These are phyloP conservation scores for Amanita molliuscula DNA, from an alignment of 768 basidiomycete genomes.

Conservation along the genomic window DNA sequence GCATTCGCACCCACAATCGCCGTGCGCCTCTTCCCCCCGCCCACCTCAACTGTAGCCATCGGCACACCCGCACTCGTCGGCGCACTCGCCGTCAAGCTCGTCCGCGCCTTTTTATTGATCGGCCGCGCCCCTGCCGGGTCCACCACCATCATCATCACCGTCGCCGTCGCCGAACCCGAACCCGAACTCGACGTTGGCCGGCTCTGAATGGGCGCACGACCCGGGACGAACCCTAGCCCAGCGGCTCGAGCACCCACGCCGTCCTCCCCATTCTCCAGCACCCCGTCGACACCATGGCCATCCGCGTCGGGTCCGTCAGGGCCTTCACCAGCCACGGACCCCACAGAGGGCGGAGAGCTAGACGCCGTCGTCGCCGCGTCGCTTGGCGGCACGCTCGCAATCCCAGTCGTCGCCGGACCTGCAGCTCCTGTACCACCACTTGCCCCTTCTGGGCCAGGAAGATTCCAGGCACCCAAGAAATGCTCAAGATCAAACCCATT, in stretches of 20 bases:
- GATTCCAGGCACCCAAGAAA: slow-evolving; percentile 8
- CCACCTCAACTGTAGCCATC: slow-evolving; percentile 10
- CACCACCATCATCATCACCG: too few species aligned
- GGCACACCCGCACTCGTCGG: slow-evolving; percentile 12
- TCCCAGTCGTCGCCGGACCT: slow-evolving; percentile 6
- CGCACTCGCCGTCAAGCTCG: slow-evolving; percentile 1
- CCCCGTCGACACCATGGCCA: not conserved
- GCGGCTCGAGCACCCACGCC: not conserved
- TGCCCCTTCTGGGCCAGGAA: not conserved
- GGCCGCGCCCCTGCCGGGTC: slow-evolving; percentile 6
- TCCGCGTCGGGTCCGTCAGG: slow-evolving; percentile 1
- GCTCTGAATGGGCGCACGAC: not conserved
- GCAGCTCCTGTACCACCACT: not conserved
- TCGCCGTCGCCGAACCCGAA: slow-evolving; percentile 4
- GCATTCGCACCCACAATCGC: not conserved
- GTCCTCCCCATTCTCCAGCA: not conserved
- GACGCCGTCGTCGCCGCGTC: slow-evolving; percentile 17
- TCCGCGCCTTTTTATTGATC: slow-evolving; percentile 10
- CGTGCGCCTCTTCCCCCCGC: slow-evolving; percentile 14
- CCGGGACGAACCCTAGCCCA: not conserved
- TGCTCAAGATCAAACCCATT: not conserved
- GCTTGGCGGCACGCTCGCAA: slow-evolving; percentile 18
- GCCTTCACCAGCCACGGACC: slow-evolving; percentile 15
- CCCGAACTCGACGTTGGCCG: not conserved
- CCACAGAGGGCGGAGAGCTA: slow-evolving; percentile 13